A percentile compares a stretch with the other conserved stretches of the same genome.
phyloP scores from a whole-genome alignment of 176 grass and related monocot species.

The Tillandsia fasciculata region DNA sequence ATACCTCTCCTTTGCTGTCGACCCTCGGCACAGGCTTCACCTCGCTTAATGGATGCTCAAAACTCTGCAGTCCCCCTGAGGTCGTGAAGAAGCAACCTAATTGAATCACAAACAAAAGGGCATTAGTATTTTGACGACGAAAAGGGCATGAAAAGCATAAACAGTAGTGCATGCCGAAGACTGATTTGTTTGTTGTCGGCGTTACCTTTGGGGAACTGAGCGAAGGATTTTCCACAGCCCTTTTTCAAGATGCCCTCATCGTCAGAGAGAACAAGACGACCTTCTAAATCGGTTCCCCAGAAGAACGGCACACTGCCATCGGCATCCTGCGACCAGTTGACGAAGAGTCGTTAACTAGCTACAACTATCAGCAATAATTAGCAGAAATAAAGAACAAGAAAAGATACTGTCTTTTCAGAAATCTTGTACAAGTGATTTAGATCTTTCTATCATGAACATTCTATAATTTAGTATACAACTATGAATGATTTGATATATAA shows the following conservation, averaged over 20 bases:
- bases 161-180: background rate
- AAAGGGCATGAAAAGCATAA: background rate
- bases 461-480: too few species aligned
- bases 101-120: constrained; percentile 3
- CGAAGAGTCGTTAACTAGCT: background rate
- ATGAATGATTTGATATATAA: too few species aligned
- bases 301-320: constrained; percentile 26
- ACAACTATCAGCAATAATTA: background rate
- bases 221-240: constrained; percentile 34
- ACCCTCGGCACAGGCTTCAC: constrained; percentile 26
- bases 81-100: constrained; percentile 36
- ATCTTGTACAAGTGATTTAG: too few species aligned
- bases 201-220: constrained; percentile 34
- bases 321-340: constrained; percentile 16
- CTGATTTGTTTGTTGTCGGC: background rate
- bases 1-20: constrained; percentile 35
- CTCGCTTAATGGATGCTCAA: constrained; percentile 29
- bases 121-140: background rate
- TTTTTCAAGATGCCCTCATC: constrained; percentile 26
- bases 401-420: too few species aligned
- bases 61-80: constrained; percentile 32
- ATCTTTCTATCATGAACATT: too few species aligned
- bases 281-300: constrained; percentile 27
- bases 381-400: background rate
- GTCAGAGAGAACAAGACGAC: constrained; percentile 22